Percentiles rank a stretch among this genome's conserved stretches.
Evolutionary conservation across 2,329 filamentous ascomycete species (phyloP).

Genomic region (Neocatenulostroma microsporum): DNA sequence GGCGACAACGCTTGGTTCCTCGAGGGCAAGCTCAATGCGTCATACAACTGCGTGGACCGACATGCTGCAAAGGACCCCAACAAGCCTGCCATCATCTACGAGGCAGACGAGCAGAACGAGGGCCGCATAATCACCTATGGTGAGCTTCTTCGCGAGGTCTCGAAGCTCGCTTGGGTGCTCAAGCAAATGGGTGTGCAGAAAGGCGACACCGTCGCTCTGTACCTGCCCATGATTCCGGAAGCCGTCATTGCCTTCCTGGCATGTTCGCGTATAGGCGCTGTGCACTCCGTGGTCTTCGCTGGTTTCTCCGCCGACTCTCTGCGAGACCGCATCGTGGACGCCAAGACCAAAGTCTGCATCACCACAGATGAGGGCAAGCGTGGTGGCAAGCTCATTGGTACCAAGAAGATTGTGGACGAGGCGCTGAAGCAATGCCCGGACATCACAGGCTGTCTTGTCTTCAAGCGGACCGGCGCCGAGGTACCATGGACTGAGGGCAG

Average conservation of each 20-base stretch:
- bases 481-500: slow-evolving; percentile 83
- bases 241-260: slow-evolving; percentile 86
- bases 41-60: slow-evolving; percentile 94
- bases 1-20: slow-evolving; percentile 93
- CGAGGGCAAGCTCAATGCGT: slow-evolving; percentile 88
- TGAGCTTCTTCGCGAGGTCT: slow-evolving; percentile 89
- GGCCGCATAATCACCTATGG: slow-evolving; percentile 87
- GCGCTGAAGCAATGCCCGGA: slow-evolving; percentile 92
- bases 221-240: slow-evolving; percentile 98
- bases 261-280: slow-evolving; percentile 82
- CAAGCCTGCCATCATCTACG: slow-evolving; percentile 95
- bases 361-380: slow-evolving; percentile 97
- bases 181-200: slow-evolving; percentile 96
- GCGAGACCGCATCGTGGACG: slow-evolving; percentile 88
- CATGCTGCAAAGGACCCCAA: slow-evolving; percentile 93
- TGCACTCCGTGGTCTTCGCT: slow-evolving; percentile 96
- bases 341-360: slow-evolving; percentile 85
- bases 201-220: slow-evolving; percentile 94
- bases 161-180: slow-evolving; percentile 73
- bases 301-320: slow-evolving; percentile 96
- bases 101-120: slow-evolving; percentile 82
- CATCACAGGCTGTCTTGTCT: slow-evolving; percentile 78
- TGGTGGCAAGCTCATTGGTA: slow-evolving; percentile 92
- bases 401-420: slow-evolving; percentile 98
- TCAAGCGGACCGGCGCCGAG: slow-evolving; percentile 88